Evolutionary conservation across 2,329 filamentous ascomycete species (phyloP), one percentile per base, ranked within the genome.

Genomic region (Trichoderma gracile): DNA sequence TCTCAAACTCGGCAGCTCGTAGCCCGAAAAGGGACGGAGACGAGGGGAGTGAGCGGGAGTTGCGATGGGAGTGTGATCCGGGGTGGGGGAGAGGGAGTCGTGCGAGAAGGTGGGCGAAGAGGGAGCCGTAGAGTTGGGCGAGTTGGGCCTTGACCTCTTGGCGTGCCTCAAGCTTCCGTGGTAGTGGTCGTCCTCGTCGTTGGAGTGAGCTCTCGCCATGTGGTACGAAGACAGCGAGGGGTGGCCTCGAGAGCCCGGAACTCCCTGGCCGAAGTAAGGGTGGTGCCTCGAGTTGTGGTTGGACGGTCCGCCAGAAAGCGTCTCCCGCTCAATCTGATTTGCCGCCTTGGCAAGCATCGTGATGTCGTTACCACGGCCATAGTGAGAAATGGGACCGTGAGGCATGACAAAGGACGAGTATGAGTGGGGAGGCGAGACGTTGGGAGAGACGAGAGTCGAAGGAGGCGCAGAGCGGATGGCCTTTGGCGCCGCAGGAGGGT

Each of bases 61-160:
- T 30, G 93, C 94, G 63, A 98, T 87, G n/a, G 94, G 94, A n/a
- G 95, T 98, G 81, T 97, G 93, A 73, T 98, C 94, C 12, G 94
- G 95, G 1, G 94, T 99, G 5, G 94, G 95, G 10, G 94, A 98
- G 53, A 94, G 85, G 12, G 94, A 97, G 77, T 97, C 93, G 78
- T 97, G 93, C 2, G 94, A 97, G 77, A 97, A 97, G 3, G 93
- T 97, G 27, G 94, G 94, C 38, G 94, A 98, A 27, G 94, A 96
- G 21, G 95, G 95, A 54, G 94, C 94, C 2, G 94, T 98, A 9
- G 93, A 97, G 78, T 96, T 92, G 60, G 94, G 95, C 42, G 94
- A 97, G 76, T 93, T 95, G 49, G 95, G 94, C 71, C 94, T 84
- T 66, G 94, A 98, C 68, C 93, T 88, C 83, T 98, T 98, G 27